Evolutionary conservation across 495 filamentous ascomycete species (phyloP), one percentile per base, ranked within the genome.

Genomic region (Annulohypoxylon bovei): DNA sequence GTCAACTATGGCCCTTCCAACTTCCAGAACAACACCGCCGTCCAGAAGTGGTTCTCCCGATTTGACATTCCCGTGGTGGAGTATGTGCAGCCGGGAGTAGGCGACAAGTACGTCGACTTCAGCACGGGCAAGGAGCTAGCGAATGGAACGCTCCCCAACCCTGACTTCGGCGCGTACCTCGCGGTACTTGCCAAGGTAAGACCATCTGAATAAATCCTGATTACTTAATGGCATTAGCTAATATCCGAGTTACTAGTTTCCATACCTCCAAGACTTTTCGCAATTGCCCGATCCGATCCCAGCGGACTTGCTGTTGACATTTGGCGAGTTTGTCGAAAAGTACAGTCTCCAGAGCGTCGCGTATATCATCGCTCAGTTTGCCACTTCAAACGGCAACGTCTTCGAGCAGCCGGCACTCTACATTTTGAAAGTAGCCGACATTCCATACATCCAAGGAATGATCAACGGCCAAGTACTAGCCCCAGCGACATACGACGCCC

Each of bases 41-140:
- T 32, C 30, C 11, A 54, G 0, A 64, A 82, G 39, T 87, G 76
- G 60, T 85, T 86, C 65, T 62, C 27, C 27, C 75, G 80, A 22
- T 79, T 87, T 52, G 67, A 77, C 33, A 60, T 83, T 11, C 60
- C 78, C 22, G 55, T 76, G 0, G 30, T 32, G 30, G 4, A 32
- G 30, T 32, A 32, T 32, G 30, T 4, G 30, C 30, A 32, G 30
- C 30, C 30, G 30, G 30, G 30, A 8, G 7, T 32, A 32, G 30
- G 30, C 30, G 30, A 32, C 30, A 32, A 52, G 6, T 68, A 44
- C 18, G 54, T 69, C 8, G 71, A 74, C 49, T 66, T 71, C 11
- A 49, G 32, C 0, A 62, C 65, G 3, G 63, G 67, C 7, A 49
- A 46, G 11, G 12, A 39, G 35, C 11, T 25, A 0, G 37, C 68